Conservation (phyloP, 2,329 filamentous ascomycete genomes). For the Aspergillus bombycis region DNA sequence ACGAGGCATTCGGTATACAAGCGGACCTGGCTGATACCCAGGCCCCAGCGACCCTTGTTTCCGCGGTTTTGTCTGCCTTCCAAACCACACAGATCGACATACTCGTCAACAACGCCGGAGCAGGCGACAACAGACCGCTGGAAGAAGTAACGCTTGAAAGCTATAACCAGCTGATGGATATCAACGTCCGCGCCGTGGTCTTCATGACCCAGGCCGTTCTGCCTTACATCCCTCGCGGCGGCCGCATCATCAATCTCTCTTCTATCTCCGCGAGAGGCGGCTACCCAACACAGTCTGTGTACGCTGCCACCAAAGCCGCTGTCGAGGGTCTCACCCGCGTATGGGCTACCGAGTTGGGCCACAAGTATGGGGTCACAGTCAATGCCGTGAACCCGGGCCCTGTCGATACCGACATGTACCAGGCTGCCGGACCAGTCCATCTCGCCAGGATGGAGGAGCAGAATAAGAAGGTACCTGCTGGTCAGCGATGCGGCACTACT, state of each 20-base stretch:
- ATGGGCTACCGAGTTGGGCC: constrained; percentile 50
- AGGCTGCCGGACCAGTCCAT: constrained; percentile 17
- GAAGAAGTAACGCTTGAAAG: constrained; percentile 23
- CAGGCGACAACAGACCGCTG: constrained; percentile 20
- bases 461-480: constrained; percentile 23
- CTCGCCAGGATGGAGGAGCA: constrained; percentile 20
- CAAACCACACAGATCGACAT: constrained; percentile 20
- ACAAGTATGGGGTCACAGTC: constrained; percentile 33
- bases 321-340: constrained; percentile 66
- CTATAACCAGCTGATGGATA: constrained; percentile 20
- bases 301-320: constrained; percentile 65
- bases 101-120: constrained; percentile 33
- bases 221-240: constrained; percentile 13
- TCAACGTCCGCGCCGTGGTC: constrained; percentile 25
- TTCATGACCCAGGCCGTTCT: constrained; percentile 28
- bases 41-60: constrained; percentile 15
- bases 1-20: constrained; percentile 18
- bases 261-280: constrained; percentile 23
- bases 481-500: constrained; percentile 15
- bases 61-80: constrained; percentile 12
- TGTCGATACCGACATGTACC: constrained; percentile 28
- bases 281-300: constrained; percentile 52
- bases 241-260: constrained; percentile 26
- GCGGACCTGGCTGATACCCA: constrained; percentile 16
- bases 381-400: constrained; percentile 36